These are phyloP conservation scores for Eucalyptus cloeziana DNA, from an alignment of 345 rosid genomes.

Conservation along the genomic window DNA sequence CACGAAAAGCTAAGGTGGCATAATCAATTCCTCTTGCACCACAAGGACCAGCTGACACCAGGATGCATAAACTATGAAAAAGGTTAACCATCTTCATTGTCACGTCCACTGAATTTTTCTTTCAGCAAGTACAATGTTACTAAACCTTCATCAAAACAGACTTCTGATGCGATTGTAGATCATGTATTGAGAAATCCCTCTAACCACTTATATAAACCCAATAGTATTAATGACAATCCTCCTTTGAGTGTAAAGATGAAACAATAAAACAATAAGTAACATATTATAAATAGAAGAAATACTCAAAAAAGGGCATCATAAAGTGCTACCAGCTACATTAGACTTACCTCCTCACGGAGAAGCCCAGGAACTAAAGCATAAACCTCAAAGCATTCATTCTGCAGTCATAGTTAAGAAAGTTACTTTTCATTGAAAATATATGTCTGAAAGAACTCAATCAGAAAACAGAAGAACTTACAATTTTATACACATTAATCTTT, in stretches of 20 bases:
- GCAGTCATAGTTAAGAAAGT: neutral
- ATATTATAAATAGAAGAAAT: neutral
- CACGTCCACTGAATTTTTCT: neutral
- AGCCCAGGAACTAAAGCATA: constrained; percentile 68
- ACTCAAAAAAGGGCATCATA: neutral
- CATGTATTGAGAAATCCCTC: neutral
- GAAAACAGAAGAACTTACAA: constrained; percentile 19
- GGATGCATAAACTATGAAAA: neutral
- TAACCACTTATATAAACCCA: neutral
- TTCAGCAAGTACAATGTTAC: neutral
- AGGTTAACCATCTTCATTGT: neutral
- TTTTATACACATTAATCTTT: constrained; percentile 49
- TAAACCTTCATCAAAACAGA: neutral
- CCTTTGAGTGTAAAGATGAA: neutral
- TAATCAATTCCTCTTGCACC: neutral
- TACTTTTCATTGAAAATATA: neutral
- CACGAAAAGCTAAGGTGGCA: neutral
- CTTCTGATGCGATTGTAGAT: neutral
- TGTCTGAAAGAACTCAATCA: neutral
- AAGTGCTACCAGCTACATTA: neutral
- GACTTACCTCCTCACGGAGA: constrained; percentile 51
- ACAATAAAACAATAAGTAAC: neutral
- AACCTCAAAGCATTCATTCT: constrained; percentile 59
- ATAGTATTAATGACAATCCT: neutral
- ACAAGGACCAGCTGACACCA: neutral